These are phyloP conservation scores for Lophiotrema nucula DNA, from an alignment of 495 filamentous ascomycete species.

Conservation along the genomic window DNA sequence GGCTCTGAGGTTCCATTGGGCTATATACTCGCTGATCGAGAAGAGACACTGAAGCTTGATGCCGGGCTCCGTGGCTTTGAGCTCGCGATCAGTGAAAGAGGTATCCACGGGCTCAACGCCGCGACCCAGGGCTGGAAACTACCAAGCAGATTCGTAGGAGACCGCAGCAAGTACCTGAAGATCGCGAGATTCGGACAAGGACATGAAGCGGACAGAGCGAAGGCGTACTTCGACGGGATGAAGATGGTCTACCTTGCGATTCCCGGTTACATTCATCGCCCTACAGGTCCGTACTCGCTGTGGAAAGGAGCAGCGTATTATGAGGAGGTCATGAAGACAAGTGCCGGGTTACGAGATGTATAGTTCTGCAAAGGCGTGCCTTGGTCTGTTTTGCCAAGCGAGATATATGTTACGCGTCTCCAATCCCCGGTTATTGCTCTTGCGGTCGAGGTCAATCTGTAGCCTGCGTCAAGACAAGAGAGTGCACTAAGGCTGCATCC, in stretches of 20 bases:
- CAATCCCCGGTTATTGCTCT: background rate
- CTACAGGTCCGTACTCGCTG: background rate
- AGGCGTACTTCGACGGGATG: background rate
- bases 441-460: background rate
- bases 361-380: too few species aligned
- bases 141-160: background rate
- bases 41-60: background rate
- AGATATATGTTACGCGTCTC: background rate
- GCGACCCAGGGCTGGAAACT: background rate
- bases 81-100: background rate
- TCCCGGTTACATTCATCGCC: conserved; percentile 2
- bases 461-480: too few species aligned
- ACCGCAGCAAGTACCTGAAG: background rate
- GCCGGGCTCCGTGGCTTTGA: background rate
- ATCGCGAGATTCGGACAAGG: background rate
- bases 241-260: background rate
- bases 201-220: background rate
- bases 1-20: background rate
- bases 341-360: too few species aligned
- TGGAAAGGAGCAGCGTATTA: background rate
- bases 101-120: background rate
- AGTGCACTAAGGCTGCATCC: too few species aligned
- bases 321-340: background rate
- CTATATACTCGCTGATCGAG: background rate
- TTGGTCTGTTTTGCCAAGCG: too few species aligned